Conservation (phyloP, 352 stramenopile genomes). For the Phytophthora podocarpi region DNA sequence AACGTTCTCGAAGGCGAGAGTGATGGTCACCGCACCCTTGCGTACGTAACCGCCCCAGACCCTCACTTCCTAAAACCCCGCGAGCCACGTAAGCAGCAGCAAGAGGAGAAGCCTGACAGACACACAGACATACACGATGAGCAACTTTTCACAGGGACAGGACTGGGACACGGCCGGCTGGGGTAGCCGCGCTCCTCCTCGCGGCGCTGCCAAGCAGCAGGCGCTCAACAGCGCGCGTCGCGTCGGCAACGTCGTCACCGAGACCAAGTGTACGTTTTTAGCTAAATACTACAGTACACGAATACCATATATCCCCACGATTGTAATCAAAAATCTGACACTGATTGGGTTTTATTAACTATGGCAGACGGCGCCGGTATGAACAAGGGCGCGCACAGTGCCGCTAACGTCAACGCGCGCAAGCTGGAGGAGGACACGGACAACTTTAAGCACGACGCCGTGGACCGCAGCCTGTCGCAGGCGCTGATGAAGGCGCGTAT, state of each 20-base stretch:
- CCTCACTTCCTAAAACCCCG: slow-evolving; percentile 33
- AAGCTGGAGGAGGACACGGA: slow-evolving; percentile 93
- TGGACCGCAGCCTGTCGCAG: slow-evolving; percentile 89
- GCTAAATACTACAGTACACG: no score
- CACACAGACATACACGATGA: slow-evolving; percentile 42
- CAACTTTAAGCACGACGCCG: slow-evolving; percentile 87
- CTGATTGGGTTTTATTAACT: slow-evolving; percentile 9
- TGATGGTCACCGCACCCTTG: slow-evolving; percentile 26
- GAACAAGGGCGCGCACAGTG: slow-evolving; percentile 89
- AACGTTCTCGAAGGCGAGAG: slow-evolving; percentile 30
- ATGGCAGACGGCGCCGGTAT: slow-evolving; percentile 61
- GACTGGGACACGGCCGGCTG: slow-evolving; percentile 79
- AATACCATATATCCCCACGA: not conserved
- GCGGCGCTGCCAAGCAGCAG: slow-evolving; percentile 65
- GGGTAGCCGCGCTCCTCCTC: slow-evolving; percentile 66
- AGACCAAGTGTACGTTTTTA: slow-evolving; percentile 69
- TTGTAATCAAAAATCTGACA: not conserved
- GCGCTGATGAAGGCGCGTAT: slow-evolving; percentile 95
- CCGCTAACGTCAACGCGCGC: slow-evolving; percentile 80
- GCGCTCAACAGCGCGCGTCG: slow-evolving; percentile 79
- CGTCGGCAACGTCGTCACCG: slow-evolving; percentile 69
- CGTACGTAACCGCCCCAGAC: slow-evolving; percentile 20
- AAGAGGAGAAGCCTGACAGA: slow-evolving; percentile 23
- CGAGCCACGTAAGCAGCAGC: slow-evolving; percentile 10
- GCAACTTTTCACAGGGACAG: slow-evolving; percentile 73